These are phyloP conservation scores for Drosera capensis DNA, from an alignment of 148 eudicot genomes.

Conservation along the genomic window DNA sequence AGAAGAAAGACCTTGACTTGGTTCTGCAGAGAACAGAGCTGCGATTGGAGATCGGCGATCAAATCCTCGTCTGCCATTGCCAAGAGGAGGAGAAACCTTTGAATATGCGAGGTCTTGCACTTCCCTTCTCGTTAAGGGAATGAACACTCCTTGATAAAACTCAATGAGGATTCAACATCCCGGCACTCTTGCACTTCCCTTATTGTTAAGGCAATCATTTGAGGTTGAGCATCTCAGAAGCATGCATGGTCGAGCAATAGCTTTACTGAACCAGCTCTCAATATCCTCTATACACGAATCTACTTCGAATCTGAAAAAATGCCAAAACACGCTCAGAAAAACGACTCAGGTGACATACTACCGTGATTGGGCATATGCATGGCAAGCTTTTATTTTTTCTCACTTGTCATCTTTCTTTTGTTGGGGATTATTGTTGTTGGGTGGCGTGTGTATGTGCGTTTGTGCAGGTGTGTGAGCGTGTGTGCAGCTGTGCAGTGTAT, in stretches of 20 bases:
- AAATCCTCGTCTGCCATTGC: not conserved
- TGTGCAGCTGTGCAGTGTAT: too few relatives aligned
- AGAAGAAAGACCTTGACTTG: not conserved
- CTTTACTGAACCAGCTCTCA: conserved; percentile 69
- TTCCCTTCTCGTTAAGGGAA: too few relatives aligned
- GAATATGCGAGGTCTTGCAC: too few relatives aligned
- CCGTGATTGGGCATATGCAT: too few relatives aligned
- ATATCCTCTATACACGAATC: conserved; percentile 39
- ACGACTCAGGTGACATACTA: not conserved
- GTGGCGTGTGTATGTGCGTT: too few relatives aligned
- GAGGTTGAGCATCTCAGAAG: conserved; percentile 44
- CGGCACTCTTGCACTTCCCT: conserved; percentile 31
- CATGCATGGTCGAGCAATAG: conserved; percentile 70
- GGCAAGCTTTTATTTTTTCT: too few relatives aligned
- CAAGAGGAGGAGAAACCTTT: too few relatives aligned
- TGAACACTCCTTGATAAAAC: conserved; percentile 88
- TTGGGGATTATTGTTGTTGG: too few relatives aligned
- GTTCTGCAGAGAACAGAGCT: not conserved
- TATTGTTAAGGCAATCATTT: conserved; percentile 13
- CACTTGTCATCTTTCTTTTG: too few relatives aligned
- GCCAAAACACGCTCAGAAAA: conserved; percentile 1
- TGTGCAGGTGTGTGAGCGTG: too few relatives aligned
- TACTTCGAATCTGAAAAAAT: conserved; percentile 48
- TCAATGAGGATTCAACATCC: conserved; percentile 40
- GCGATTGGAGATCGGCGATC: not conserved